These are phyloP conservation scores for Gamarada debralockiae DNA, from an alignment of 495 filamentous ascomycete genomes.

Conservation along the genomic window DNA sequence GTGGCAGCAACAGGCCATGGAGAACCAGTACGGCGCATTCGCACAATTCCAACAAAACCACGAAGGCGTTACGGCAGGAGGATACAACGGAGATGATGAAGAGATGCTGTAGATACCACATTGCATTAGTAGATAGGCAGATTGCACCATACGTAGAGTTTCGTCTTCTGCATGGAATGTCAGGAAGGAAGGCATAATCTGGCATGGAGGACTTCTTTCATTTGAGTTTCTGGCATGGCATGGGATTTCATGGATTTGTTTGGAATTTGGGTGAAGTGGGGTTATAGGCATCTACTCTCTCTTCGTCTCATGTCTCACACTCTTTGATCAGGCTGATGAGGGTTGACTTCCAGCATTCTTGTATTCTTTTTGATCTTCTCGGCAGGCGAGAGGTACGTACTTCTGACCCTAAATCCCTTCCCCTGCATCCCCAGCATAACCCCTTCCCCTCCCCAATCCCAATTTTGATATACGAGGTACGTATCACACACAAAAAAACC, in stretches of 20 bases:
- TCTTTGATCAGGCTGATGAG: conserved; percentile 15
- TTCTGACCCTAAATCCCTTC: background rate
- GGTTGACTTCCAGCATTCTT: background rate
- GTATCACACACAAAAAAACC: background rate
- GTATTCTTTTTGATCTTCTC: background rate
- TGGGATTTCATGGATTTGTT: background rate
- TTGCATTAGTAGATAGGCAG: conserved; percentile 18
- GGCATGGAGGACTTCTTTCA: conserved; percentile 2
- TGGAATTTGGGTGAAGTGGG: background rate
- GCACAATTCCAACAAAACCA: conserved; percentile 15
- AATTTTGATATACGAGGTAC: background rate
- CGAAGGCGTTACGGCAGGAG: conserved; percentile 1
- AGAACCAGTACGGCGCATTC: conserved; percentile 47
- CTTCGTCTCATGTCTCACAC: conserved; percentile 15
- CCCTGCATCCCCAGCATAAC: background rate
- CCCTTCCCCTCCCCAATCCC: background rate
- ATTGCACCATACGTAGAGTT: conserved; percentile 10
- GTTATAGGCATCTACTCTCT: conserved; percentile 23
- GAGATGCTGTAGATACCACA: conserved; percentile 29
- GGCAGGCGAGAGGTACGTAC: background rate
- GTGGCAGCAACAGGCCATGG: conserved; percentile 43
- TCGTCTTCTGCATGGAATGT: conserved; percentile 10
- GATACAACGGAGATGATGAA: conserved; percentile 18
- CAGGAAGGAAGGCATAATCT: background rate
- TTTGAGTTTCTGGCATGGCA: conserved; percentile 5